Evolutionary conservation across 306 rosid genomes (phyloP), one percentile per base, ranked within the genome.

Genomic region (Cucumis melo): DNA sequence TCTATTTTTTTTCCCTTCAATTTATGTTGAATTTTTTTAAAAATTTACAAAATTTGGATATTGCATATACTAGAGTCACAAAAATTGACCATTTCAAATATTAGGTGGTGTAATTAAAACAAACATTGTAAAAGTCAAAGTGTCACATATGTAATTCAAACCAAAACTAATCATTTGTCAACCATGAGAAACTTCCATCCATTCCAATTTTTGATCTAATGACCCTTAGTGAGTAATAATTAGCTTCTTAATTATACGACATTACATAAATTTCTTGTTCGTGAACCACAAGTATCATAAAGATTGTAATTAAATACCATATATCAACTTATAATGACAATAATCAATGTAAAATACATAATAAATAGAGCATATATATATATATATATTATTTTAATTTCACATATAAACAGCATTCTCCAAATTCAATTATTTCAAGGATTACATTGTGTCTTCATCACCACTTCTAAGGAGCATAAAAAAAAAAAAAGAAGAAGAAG

Each of bases 361-460:
- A 51, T 51, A 16, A 51, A 51, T 51, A 51, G 56, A 51, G 56
- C 8, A 51, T 15, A 51, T 6, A 50, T 14, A 50, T 44, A 44
- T 21, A 70, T 50, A 24, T 7, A 71, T 50, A 71, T 71, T 24
- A 48, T 71, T 14, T 44, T 24, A 3, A 48, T 71, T 48, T 24
- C 16, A 66, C 76, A 71, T 71, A 71, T 71, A 46, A 21, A 71
- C 76, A 71, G 10, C 76, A 71, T 48, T 71, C 23, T 42, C 76
- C 59, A 13, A 34, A 71, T 50, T 71, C 20, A 41, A 71, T 71
- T 71, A 71, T 71, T 71, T 24, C 41, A 23, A 81, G 85, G 81
- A 87, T 72, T 79, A 90, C 88, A 88, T 80, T 78, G 76, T 80
- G 81, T 59, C 67, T 65, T 80, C 84, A 36, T 80, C 84, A 36